phyloP scores from a whole-genome alignment of 257 asterid genomes.

The Penstemon newberryi region DNA sequence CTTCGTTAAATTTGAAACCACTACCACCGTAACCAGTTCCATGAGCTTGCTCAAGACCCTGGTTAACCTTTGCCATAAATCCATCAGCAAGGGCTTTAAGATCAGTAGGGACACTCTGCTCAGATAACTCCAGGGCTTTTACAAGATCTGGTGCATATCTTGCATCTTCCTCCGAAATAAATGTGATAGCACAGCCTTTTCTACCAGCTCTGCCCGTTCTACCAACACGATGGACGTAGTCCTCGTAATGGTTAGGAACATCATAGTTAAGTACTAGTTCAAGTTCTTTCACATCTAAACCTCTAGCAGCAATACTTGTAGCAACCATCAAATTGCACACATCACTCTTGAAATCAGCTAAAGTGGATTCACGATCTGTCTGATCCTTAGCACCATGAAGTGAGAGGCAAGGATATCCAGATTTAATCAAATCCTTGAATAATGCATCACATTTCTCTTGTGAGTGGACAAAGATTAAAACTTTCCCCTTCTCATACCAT shows the following conservation, averaged over 20 bases:
- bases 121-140: constrained; percentile 77
- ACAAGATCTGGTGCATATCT: constrained; percentile 84
- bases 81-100: constrained; percentile 76
- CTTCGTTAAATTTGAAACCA: constrained; percentile 87
- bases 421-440: constrained; percentile 62
- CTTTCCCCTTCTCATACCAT: constrained; percentile 89
- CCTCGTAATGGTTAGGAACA: constrained; percentile 89
- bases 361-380: constrained; percentile 86
- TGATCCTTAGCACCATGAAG: constrained; percentile 96
- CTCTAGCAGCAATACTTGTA: constrained; percentile 89
- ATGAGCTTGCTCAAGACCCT: constrained; percentile 84
- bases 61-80: constrained; percentile 77
- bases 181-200: constrained; percentile 85
- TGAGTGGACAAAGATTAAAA: constrained; percentile 75
- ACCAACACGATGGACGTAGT: constrained; percentile 94
- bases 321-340: constrained; percentile 80
- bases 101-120: constrained; percentile 82
- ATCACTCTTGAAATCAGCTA: constrained; percentile 74
- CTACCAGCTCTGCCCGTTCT: constrained; percentile 92
- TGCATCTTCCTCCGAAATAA: constrained; percentile 78
- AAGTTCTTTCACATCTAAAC: constrained; percentile 89
- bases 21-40: constrained; percentile 95
- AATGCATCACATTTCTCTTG: constrained; percentile 87
- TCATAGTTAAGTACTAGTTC: constrained; percentile 82
- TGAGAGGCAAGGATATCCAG: constrained; percentile 87